Evolutionary conservation across 2,329 filamentous ascomycete genomes (phyloP), one percentile per base, ranked within the genome.

Genomic region (Fusarium oxysporum): DNA sequence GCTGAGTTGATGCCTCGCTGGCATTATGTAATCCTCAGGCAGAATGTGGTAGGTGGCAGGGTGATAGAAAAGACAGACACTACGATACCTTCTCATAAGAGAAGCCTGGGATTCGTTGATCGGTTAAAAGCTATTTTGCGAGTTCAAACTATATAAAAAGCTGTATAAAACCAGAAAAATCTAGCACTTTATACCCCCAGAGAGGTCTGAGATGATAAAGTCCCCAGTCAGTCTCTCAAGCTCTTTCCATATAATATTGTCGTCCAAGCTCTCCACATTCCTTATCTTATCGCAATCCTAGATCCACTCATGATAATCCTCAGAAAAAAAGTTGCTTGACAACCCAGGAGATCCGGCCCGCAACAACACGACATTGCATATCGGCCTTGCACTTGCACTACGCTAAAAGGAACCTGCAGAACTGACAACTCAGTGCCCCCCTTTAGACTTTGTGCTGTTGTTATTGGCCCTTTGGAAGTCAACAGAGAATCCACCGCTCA

Each of bases 1-100:
- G 81, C 80, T 81, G 79, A 73, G 71, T 76, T 72, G 78, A 62
- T 79, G 77, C 74, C 77, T 82, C 73, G 72, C 59, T 43, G 53
- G 38, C 44, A 70, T 71, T 70, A 68, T 21, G 37, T 64, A 71
- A 71, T 76, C 80, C 78, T 82, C 73, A 83, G 81, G 81, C 81
- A 81, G 54, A 37, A 71, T 4, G 5, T 10, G 10, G 12, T 19
- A n/a, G 14, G 14, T 43, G 12, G 11, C 5, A 19, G 23, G 53
- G n/a, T 45, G 59, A 65, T 40, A 70, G 12, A 65, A 70, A 60
- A 17, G 21, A 8, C 11, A 33, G 47, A n/a, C 59, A 45, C 23
- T 13, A 35, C 21, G n/a, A 51, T 25, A 16, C 14, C 3, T 51
- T 35, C 30, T 19, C 48, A 51, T 25, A 14, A 51, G 32, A 35